A percentile compares a stretch with the other conserved stretches of the same genome.
phyloP scores from a whole-genome alignment of 768 basidiomycete species.

The Suillus cothurnatus region DNA sequence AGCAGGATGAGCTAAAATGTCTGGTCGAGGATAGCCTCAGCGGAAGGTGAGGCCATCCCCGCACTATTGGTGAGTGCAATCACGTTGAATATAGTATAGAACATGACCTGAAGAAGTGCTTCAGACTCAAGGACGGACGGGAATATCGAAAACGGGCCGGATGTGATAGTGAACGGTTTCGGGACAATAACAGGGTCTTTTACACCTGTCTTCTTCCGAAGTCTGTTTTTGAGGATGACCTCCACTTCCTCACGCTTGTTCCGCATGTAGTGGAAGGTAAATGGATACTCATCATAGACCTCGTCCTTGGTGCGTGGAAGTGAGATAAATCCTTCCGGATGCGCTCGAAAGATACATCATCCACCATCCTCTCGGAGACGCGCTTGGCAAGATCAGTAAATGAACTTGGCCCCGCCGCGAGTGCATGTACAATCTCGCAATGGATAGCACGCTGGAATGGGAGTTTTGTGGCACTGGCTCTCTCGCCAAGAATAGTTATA shows the following conservation, averaged over 20 bases:
- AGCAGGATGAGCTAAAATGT: constrained; percentile 85
- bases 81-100: constrained; percentile 79
- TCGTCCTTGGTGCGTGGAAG: constrained; percentile 86
- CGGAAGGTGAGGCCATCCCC: constrained; percentile 67
- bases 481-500: constrained; percentile 85
- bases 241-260: constrained; percentile 95
- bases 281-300: constrained; percentile 87
- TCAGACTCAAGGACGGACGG: constrained; percentile 67
- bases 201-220: constrained; percentile 64
- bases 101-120: constrained; percentile 77
- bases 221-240: constrained; percentile 62
- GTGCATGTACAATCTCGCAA: constrained; percentile 87
- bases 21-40: constrained; percentile 91
- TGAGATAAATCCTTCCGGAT: constrained; percentile 78
- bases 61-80: constrained; percentile 62
- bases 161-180: constrained; percentile 60
- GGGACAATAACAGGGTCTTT: constrained; percentile 78
- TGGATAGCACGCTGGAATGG: constrained; percentile 64
- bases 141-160: constrained; percentile 71
- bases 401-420: constrained; percentile 84
- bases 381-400: constrained; percentile 92
- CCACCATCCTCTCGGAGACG: constrained; percentile 86
- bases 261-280: constrained; percentile 93
- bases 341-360: constrained; percentile 79
- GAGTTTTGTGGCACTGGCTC: constrained; percentile 70